phyloP scores from a whole-genome alignment of 2,329 filamentous ascomycete genomes.

The Apiospora aurea region DNA sequence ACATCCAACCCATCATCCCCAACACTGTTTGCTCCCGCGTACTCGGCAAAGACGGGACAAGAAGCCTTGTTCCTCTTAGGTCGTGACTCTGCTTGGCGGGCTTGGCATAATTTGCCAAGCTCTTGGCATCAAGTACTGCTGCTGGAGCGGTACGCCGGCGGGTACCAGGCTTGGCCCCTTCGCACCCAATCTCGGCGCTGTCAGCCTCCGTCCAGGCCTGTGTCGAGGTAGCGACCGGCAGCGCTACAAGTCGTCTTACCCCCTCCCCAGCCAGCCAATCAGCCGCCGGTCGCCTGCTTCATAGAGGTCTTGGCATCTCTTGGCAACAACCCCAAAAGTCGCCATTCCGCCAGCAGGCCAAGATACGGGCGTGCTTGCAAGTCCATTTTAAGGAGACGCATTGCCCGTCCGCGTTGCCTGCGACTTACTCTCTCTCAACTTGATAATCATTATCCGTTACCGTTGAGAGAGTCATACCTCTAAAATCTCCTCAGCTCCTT shows the following conservation, averaged over 20 bases:
- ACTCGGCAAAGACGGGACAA: conserved; percentile 22
- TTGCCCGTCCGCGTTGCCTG: conserved; percentile 18
- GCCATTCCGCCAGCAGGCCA: conserved; percentile 21
- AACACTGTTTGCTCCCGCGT: conserved; percentile 18
- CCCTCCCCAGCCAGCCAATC: conserved; percentile 12
- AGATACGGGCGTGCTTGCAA: conserved; percentile 13
- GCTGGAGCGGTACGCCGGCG: background rate
- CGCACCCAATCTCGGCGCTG: background rate
- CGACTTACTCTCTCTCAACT: conserved; percentile 17
- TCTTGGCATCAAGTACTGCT: conserved; percentile 9
- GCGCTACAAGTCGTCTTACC: conserved; percentile 15
- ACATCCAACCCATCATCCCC: conserved; percentile 10
- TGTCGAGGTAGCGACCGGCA: background rate
- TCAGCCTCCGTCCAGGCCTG: background rate
- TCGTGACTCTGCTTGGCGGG: conserved; percentile 20
- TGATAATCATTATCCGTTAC: conserved; percentile 14
- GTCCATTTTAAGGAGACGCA: conserved; percentile 22
- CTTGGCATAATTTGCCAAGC: conserved; percentile 19
- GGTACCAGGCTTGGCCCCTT: background rate
- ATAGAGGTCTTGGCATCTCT: conserved; percentile 21
- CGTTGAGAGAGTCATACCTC: conserved; percentile 10
- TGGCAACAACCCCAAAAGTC: conserved; percentile 14
- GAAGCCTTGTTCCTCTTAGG: conserved; percentile 22
- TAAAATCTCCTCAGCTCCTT: background rate
- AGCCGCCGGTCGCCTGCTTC: conserved; percentile 13